These are phyloP conservation scores for Tubosaeta sp. DNA, from an alignment of 768 basidiomycete species.

Conservation along the genomic window DNA sequence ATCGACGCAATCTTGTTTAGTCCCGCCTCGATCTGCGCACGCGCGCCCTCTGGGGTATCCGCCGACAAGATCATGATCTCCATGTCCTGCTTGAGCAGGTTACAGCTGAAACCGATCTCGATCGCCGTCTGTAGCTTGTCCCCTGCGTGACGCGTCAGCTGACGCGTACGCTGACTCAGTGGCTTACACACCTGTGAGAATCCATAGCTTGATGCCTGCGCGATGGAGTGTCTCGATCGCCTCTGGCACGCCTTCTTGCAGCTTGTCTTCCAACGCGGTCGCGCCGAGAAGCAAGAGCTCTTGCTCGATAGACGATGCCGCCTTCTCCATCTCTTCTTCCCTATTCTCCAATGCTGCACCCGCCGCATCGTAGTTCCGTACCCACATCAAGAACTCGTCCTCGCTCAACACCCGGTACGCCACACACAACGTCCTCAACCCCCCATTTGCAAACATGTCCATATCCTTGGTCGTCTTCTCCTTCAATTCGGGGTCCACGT, in stretches of 20 bases:
- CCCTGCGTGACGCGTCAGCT: slow-evolving; percentile 39
- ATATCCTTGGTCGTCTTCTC: slow-evolving; percentile 80
- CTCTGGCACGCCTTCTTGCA: slow-evolving; percentile 96
- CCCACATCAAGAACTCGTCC: slow-evolving; percentile 83
- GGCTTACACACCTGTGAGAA: slow-evolving; percentile 70
- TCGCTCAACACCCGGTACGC: slow-evolving; percentile 75
- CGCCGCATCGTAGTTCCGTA: slow-evolving; percentile 77
- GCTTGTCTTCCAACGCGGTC: slow-evolving; percentile 94
- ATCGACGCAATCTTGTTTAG: slow-evolving; percentile 92
- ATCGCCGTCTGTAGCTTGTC: slow-evolving; percentile 99
- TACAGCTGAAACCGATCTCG: slow-evolving; percentile 95
- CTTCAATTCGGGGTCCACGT: slow-evolving; percentile 72
- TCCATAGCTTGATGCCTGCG: slow-evolving; percentile 98
- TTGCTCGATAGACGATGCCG: slow-evolving; percentile 79
- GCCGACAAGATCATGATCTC: slow-evolving; percentile 97
- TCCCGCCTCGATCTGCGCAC: slow-evolving; percentile 85
- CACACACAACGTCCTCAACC: slow-evolving; percentile 87
- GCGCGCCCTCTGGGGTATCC: slow-evolving; percentile 66
- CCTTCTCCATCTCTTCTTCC: slow-evolving; percentile 90
- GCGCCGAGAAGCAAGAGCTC: slow-evolving; percentile 84
- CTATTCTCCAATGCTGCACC: slow-evolving; percentile 68
- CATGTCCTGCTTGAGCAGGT: slow-evolving; percentile 90
- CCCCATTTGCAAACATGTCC: slow-evolving; percentile 91
- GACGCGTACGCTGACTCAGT: neutral
- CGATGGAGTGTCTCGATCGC: slow-evolving; percentile 88